Conservation (phyloP, 768 basidiomycete genomes). For the Chiua virens region DNA sequence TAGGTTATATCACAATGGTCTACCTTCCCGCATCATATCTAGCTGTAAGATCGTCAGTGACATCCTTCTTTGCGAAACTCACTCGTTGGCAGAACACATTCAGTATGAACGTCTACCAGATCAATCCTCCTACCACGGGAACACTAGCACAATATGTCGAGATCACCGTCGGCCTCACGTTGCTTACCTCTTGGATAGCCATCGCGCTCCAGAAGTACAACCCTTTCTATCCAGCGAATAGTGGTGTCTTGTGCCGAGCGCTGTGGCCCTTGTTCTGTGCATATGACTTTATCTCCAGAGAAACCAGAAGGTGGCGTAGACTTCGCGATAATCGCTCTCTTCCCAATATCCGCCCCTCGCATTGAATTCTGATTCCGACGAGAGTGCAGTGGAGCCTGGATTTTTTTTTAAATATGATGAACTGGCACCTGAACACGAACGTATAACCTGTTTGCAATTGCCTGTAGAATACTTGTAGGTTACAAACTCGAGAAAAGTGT, state of each 20-base stretch:
- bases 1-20: slow-evolving; percentile 55
- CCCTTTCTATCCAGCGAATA: slow-evolving; percentile 7
- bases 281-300: slow-evolving; percentile 1
- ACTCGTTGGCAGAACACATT: slow-evolving; percentile 31
- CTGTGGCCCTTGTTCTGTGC: slow-evolving; percentile 24
- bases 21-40: slow-evolving; percentile 54
- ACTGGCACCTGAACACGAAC: too few relatives aligned
- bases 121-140: slow-evolving; percentile 21
- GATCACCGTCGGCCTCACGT: slow-evolving; percentile 44
- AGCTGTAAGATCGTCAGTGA: slow-evolving; percentile 18
- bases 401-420: too few relatives aligned
- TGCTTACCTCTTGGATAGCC: slow-evolving; percentile 52
- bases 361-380: background rate
- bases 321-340: background rate
- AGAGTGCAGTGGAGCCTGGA: background rate
- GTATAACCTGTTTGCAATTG: too few relatives aligned
- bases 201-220: slow-evolving; percentile 46
- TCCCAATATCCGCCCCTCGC: background rate
- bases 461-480: too few relatives aligned
- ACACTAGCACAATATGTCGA: slow-evolving; percentile 41
- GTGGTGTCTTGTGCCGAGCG: slow-evolving; percentile 8
- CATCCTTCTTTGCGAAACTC: background rate
- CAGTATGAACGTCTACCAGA: slow-evolving; percentile 30
- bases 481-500: too few relatives aligned
- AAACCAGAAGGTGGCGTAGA: background rate